These are phyloP conservation scores for Hygrophorus russula DNA, from an alignment of 768 basidiomycete genomes.

Conservation along the genomic window DNA sequence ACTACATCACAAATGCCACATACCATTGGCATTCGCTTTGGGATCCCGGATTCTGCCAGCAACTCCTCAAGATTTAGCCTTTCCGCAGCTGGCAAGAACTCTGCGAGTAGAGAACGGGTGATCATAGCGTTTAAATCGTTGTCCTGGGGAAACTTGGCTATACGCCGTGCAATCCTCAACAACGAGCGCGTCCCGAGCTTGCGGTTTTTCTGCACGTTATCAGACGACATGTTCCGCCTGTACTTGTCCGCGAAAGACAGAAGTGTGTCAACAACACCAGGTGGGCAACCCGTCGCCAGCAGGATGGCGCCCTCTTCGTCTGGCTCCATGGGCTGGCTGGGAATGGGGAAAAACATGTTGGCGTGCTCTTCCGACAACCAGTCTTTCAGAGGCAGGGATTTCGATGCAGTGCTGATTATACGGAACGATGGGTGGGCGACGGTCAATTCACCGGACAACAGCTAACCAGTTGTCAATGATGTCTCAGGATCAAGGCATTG, in stretches of 20 bases:
- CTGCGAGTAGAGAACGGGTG: slow-evolving; percentile 38
- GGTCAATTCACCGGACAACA: slow-evolving; percentile 29
- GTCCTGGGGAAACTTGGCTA: slow-evolving; percentile 33
- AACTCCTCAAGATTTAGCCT: slow-evolving; percentile 40
- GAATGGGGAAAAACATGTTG: slow-evolving; percentile 60
- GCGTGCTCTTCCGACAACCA: slow-evolving; percentile 59
- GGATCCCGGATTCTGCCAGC: slow-evolving; percentile 38
- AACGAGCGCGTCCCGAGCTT: slow-evolving; percentile 53
- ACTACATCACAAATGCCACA: not conserved
- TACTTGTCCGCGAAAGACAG: slow-evolving; percentile 49
- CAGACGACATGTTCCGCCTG: slow-evolving; percentile 39
- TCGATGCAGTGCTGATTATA: slow-evolving; percentile 50
- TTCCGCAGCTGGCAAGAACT: slow-evolving; percentile 53
- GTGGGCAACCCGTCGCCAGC: slow-evolving; percentile 36
- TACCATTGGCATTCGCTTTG: slow-evolving; percentile 27
- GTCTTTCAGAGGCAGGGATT: slow-evolving; percentile 53
- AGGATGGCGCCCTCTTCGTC: slow-evolving; percentile 41
- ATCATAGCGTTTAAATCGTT: slow-evolving; percentile 38
- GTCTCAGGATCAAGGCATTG: not conserved
- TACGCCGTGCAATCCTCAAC: slow-evolving; percentile 38
- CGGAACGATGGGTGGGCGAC: slow-evolving; percentile 49
- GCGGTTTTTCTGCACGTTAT: slow-evolving; percentile 48
- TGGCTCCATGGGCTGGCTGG: slow-evolving; percentile 46
- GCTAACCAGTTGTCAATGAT: slow-evolving; percentile 9
- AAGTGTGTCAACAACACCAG: slow-evolving; percentile 24